Base-by-base conservation (phyloP, 495 filamentous ascomycete species). In the Xylaria longipes region DNA sequence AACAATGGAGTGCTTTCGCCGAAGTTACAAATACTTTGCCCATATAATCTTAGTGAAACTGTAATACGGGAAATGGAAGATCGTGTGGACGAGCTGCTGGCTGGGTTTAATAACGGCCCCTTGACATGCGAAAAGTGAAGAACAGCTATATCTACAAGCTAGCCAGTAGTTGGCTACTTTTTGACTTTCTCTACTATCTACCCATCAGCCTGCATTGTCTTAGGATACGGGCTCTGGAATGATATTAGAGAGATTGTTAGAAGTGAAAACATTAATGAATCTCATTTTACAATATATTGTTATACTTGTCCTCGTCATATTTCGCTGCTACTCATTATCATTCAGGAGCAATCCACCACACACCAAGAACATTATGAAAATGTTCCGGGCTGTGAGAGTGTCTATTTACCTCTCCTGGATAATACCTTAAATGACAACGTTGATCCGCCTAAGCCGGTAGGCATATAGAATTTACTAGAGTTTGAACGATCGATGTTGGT, bases 1-100 rank as follows among this genome's bases (percentile, higher is more conserved):
- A 84, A 78, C 88, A 91, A 79, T 93, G 93, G 84, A 85, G 83
- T 45, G 78, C 80, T 9, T 95, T 94, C 81, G 91, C 92, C 50
- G 87, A 91, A 75, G 80, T 83, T 39, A 87, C 84, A 29, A 84
- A 86, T 46, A 50, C 50, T n/a, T 22, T 78, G 35, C 76, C 78
- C 31, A 70, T 68, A 58, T 73, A 70, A 67, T 27, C 11, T 27
- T 41, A 43, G 29, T 8, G 20, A 56, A 52, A 8, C 37, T 22
- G 12, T 20, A 22, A 31, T 43, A 22, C 25, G 7, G 33, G 41
- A 48, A 69, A 31, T 29, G 27, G 17, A 39, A 48, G 27, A 35
- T 7, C 14, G 8, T 48, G 31, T 6, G 15, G 12, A 41, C 8
- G 20, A 39, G 31, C 31, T 43, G 46, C 0, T 46, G 25, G 41